Percentiles rank a stretch among this genome's conserved stretches.
These are phyloP conservation scores for Blastomyces percursus DNA, from an alignment of 2,329 filamentous ascomycete species.

Conservation along the genomic window DNA sequence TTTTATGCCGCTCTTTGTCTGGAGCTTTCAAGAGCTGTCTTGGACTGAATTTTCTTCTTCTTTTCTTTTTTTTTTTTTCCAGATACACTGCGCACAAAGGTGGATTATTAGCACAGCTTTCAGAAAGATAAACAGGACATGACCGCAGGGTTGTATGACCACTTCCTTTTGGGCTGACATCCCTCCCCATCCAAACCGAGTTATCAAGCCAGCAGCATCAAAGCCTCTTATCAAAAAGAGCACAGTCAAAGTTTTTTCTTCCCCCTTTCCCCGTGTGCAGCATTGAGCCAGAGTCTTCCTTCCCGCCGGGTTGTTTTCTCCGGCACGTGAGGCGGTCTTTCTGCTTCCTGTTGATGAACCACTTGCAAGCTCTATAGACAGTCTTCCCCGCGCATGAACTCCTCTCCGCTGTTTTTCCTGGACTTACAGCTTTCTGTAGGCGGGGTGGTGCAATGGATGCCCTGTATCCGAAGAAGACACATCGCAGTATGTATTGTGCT, in stretches of 20 bases:
- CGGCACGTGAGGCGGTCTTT: neutral
- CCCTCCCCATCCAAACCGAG: neutral
- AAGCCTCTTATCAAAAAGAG: neutral
- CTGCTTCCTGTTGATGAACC: neutral
- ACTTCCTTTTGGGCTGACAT: neutral
- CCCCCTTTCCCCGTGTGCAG: neutral
- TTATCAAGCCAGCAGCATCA: neutral
- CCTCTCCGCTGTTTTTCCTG: too few species aligned
- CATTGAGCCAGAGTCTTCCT: neutral
- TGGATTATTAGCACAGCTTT: neutral
- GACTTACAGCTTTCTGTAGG: neutral
- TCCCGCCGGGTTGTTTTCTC: neutral
- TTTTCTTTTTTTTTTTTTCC: too few species aligned
- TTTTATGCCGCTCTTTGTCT: neutral
- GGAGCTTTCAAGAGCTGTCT: neutral
- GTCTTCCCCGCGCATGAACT: neutral
- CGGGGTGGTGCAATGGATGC: neutral
- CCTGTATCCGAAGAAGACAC: neutral
- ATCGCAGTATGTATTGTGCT: neutral
- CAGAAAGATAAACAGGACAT: neutral
- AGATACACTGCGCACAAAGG: neutral
- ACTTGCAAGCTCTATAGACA: neutral
- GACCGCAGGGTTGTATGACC: neutral
- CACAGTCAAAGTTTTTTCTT: neutral
- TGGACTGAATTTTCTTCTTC: neutral